Base-by-base conservation (phyloP, 78 protist genomes). In the Pigoraptor vietnamica region DNA sequence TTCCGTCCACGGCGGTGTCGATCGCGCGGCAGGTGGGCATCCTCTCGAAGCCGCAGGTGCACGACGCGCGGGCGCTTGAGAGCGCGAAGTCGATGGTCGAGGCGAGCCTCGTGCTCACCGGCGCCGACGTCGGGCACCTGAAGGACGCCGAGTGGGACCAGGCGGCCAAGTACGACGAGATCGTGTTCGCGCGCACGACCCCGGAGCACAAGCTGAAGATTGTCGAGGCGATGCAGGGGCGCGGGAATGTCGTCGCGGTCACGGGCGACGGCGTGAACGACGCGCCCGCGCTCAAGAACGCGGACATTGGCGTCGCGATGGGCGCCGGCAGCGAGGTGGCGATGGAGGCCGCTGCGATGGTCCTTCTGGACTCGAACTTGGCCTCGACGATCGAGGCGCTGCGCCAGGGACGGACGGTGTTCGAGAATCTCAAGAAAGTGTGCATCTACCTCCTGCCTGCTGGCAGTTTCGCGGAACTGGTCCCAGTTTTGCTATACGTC, bases 181-280 rank as follows among this genome's bases (percentile, higher is more conserved):
- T 96, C 67, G 99, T 97, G 35, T 98, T 99, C 93, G 99, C 99
- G 6, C 92, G 99, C 29, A 98, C 99, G 6, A 92, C 98, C 35
- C 99, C 99, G 25, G 91, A 93, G 91, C 98, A 97, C 93, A 98
- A 99, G 95, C 94, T 98, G 39, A 79, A 34, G 32, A 98, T 99
- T 23, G 99, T 98, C 23, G 91, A 95, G 79, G 91, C 90, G 37
- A 91, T 87, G 39, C 99, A 98, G 93, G 40, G 88, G 33, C 81
- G 90, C n/a, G 96, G 96, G n/a, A 94, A 95, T 1, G 93, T 96
- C 38, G 98, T 96, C 9, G 98, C 98, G 36, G 97, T 99, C 37
- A 97, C 98, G 19, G 99, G 99, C 39, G 98, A 97, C 86, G 99
- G 99, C 89, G 98, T 96, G 32, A 98, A 98, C 92, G 99, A 99